Base-by-base conservation (phyloP, 192 early-diverging fungal species). In the Spinellus fusiger region DNA sequence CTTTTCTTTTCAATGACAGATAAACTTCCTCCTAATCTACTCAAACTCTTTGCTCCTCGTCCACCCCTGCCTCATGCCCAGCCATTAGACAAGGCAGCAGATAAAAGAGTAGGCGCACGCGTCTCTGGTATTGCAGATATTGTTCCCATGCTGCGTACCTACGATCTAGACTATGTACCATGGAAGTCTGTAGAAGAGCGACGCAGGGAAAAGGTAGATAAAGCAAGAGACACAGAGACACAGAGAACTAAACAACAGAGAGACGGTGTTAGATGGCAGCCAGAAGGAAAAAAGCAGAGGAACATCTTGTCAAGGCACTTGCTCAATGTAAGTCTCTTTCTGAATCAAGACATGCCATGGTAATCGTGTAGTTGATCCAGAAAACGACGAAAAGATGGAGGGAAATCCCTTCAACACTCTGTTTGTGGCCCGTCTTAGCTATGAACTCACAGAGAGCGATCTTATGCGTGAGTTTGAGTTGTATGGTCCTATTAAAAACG, bases 401-500 rank as follows among this genome's bases (percentile, higher is more conserved):
- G 85, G 87, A 4, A 92, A 98, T 72, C 92, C 95, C 0, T 98
- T 91, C 83, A 93, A 93, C 59, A 95, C 94, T 12, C 70, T 96
- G 4, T 90, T 96, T 57, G 88, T 98, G 0, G 86, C 83, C 20
- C 84, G 93, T 22, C 74, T 98, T 82, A 78, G 72, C 54, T 89
- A 90, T 65, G 77, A 84, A 31, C 76, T 86, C 15, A 87, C 89
- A 33, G 90, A 93, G 57, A 85, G 91, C 65, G 80, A 86, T 16
- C 77, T 96, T 26, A 74, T 76, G 22, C 65, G 77, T 33, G 91
- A 87, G 59, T 94, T 98, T 70, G 84, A 90, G 13, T 59, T 71
- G 34, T 96, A 86, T 71, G 95, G 95, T 2, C 78, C 76, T 9
- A 81, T 96, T 26, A 85, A 91, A 67, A 80, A 79, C 63, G 89